These are phyloP conservation scores for Vanilla planifolia DNA, from an alignment of 106 monocot genomes.

Conservation along the genomic window DNA sequence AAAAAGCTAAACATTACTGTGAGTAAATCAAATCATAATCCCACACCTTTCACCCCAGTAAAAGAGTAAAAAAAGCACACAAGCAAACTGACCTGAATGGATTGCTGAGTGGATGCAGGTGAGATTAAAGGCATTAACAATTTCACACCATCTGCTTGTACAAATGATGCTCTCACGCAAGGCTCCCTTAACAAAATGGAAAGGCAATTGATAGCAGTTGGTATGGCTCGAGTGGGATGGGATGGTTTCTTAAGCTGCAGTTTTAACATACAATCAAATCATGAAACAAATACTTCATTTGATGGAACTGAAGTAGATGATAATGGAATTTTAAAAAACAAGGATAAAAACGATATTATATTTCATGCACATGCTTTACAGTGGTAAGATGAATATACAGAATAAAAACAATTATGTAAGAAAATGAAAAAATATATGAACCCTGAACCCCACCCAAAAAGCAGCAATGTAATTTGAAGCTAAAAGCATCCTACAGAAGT, in stretches of 20 bases:
- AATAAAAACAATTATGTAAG: no score
- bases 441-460: no score
- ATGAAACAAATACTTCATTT: slow-evolving; percentile 1
- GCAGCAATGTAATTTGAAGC: no score
- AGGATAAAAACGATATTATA: no score
- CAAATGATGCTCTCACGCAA: slow-evolving; percentile 65
- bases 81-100: slow-evolving; percentile 64
- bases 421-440: no score
- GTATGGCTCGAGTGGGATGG: slow-evolving; percentile 65
- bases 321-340: not conserved
- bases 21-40: no score
- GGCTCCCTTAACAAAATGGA: slow-evolving; percentile 71
- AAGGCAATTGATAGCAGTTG: slow-evolving; percentile 58
- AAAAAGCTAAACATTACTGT: no score
- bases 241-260: slow-evolving; percentile 77
- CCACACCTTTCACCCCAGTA: no score
- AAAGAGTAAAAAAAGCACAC: not conserved
- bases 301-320: not conserved
- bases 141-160: slow-evolving; percentile 82
- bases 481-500: no score
- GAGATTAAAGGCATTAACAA: slow-evolving; percentile 83
- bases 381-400: no score
- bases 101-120: slow-evolving; percentile 93
- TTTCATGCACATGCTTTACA: no score
- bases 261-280: slow-evolving; percentile 5